Conservation (phyloP, 768 basidiomycete species). For the Trametes villosa region DNA sequence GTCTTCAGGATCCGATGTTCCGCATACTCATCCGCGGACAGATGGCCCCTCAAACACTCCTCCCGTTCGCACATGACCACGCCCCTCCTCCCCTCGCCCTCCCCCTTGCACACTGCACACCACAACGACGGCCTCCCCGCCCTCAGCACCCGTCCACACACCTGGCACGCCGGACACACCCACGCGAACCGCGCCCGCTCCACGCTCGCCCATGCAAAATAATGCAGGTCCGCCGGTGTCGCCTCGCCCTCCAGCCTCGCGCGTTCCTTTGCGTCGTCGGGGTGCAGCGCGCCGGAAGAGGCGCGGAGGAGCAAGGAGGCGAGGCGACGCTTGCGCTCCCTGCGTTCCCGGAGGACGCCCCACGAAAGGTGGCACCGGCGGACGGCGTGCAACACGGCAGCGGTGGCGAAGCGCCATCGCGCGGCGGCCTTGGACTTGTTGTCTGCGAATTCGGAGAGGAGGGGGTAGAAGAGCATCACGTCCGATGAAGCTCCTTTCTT, state of each 20-base stretch:
- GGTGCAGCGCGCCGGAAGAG: neutral
- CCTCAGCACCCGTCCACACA: neutral
- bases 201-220: neutral
- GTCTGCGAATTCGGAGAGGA: slow-evolving; percentile 22
- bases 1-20: neutral
- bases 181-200: slow-evolving; percentile 1
- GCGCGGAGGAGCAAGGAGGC: neutral
- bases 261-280: neutral
- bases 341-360: slow-evolving; percentile 36
- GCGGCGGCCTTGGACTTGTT: slow-evolving; percentile 33
- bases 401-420: slow-evolving; percentile 39
- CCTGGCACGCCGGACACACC: neutral
- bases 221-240: slow-evolving; percentile 1
- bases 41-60: neutral
- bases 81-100: neutral
- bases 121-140: neutral
- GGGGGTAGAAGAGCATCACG: slow-evolving; percentile 34
- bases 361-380: slow-evolving; percentile 35
- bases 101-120: neutral
- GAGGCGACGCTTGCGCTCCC: slow-evolving; percentile 13
- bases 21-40: neutral
- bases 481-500: slow-evolving; percentile 21
- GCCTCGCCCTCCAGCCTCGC: neutral
- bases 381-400: slow-evolving; percentile 28
- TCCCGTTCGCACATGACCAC: neutral